Evolutionary conservation across 78 protist species (phyloP).

Genomic region (slime mould (Dictyostelium discoideum)): DNA sequence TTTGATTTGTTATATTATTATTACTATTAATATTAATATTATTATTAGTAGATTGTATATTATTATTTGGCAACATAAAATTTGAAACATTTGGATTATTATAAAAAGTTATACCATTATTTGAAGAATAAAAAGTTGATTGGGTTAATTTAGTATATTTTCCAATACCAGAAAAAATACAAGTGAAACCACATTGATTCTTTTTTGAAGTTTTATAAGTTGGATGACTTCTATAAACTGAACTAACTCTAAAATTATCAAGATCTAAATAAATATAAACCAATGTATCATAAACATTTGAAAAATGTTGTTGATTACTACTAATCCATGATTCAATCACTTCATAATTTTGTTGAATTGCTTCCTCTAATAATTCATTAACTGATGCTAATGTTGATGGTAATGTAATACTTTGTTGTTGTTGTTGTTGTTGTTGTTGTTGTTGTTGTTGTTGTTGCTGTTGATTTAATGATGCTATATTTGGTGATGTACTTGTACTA

Average conservation of each 20-base stretch:
- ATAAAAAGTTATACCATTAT: not conserved
- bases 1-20: not conserved
- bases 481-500: not conserved
- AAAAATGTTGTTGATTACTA: slow-evolving; percentile 52
- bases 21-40: not conserved
- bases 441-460: not conserved
- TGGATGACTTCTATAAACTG: slow-evolving; percentile 43
- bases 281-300: slow-evolving; percentile 16
- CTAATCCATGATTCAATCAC: slow-evolving; percentile 30
- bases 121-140: not conserved
- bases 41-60: not conserved
- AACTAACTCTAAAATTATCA: slow-evolving; percentile 12
- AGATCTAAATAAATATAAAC: slow-evolving; percentile 37
- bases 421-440: not conserved
- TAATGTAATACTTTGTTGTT: not conserved
- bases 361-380: slow-evolving; percentile 6
- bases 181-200: slow-evolving; percentile 12
- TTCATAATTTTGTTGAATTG: slow-evolving; percentile 3
- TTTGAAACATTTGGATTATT: slow-evolving; percentile 8
- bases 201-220: not conserved
- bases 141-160: slow-evolving; percentile 13
- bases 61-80: not conserved
- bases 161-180: slow-evolving; percentile 39
- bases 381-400: not conserved
- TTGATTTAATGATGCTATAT: not conserved